Evolutionary conservation across 73 alveolate species (phyloP).

Genomic region (Symbiodinium pilosum): DNA sequence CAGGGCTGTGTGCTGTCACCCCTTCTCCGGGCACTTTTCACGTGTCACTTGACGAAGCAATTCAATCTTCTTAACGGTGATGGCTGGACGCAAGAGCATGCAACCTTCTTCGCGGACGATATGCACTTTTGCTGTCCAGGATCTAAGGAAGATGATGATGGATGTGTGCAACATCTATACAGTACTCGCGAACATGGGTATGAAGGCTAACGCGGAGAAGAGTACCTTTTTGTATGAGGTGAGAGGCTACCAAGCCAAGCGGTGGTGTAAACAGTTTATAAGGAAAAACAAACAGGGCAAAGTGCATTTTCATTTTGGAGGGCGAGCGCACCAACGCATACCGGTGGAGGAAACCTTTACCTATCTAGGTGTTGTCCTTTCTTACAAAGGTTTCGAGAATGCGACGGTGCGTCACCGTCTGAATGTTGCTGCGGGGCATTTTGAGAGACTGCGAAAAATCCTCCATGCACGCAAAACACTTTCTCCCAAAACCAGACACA

Average conservation of each 20-base stretch:
- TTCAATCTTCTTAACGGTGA: neutral
- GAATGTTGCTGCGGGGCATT: neutral
- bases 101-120: neutral
- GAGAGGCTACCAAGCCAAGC: neutral
- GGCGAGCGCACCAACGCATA: neutral
- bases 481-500: neutral
- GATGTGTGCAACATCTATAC: neutral
- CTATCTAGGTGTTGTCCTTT: neutral
- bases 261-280: neutral
- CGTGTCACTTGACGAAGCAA: neutral
- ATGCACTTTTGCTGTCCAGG: neutral
- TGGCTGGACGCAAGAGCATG: neutral
- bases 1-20: neutral
- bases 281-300: neutral
- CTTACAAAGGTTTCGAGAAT: neutral
- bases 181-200: neutral
- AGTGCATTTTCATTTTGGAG: neutral
- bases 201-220: neutral
- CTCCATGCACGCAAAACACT: neutral
- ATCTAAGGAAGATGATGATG: neutral
- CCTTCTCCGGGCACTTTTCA: neutral
- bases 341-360: neutral
- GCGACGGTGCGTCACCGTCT: neutral
- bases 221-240: neutral
- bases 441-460: neutral